Evolutionary conservation across 768 basidiomycete genomes (phyloP), one percentile per base, ranked within the genome.

Genomic region (Tulasnella sp.): DNA sequence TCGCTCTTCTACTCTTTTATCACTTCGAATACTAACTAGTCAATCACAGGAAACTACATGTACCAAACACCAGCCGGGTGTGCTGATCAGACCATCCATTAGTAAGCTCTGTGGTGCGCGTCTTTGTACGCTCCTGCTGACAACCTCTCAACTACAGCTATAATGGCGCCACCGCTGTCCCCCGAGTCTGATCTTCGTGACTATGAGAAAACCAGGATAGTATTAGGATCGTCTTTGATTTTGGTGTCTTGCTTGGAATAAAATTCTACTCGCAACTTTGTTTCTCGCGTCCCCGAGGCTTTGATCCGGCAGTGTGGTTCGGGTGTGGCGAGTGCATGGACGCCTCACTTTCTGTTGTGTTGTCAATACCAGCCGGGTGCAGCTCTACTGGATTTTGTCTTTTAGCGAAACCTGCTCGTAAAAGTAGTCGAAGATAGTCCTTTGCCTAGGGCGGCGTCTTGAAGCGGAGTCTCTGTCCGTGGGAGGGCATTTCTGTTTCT

Each of bases 31-130:
- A n/a, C 74, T 79, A 20, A 76, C 60, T 91, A 90, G 82, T n/a
- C 31, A n/a, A 9, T 11, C 7, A 14, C n/a, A 37, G 28, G 79
- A 54, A 77, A n/a, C 34, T 77, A 40, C 79, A 81, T 78, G 85
- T 91, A 90, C 83, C 84, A 87, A 85, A 92, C 91, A 1, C 91
- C 91, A 2, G 85, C 90, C 60, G 91, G 91, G 24, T 79, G 76
- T 58, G 28, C 89, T 3, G 90, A 91, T 83, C 86, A 91, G 84
- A 91, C 90, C 0, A 89, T 92, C 82, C 89, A 91, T 83, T 90
- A 89, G 7, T 92, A 91, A 41, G 72, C 24, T n/a, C 7, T 54
- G 0, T 6, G 22, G 0, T 24, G 22, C 6, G 7, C 7, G 0
- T 24, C 24, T 54, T 1, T 24, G 22, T n/a, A 22, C n/a, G 22